Base-by-base conservation (phyloP, 192 early-diverging fungal genomes). In the Powellomyces hirtus region DNA sequence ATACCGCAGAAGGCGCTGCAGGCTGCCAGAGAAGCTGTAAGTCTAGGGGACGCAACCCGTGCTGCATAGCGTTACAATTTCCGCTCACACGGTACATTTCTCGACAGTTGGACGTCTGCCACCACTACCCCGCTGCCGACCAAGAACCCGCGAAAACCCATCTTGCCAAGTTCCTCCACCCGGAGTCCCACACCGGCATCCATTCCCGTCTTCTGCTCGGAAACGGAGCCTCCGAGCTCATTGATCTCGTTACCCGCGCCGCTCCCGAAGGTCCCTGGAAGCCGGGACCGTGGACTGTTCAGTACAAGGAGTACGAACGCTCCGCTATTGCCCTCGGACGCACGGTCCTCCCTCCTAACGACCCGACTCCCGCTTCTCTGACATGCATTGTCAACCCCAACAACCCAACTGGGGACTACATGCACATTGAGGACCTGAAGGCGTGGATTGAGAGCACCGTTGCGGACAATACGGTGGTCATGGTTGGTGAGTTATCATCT, bases 61-160 rank as follows among this genome's bases (percentile, higher is more conserved):
- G 18, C 10, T 18, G 18, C 10, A 18, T 42, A 42, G 40, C 40
- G 18, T 42, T 42, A 18, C 40, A 18, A 42, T 11, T 18, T 42
- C 40, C 10, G 8, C 40, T 42, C 10, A 42, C 40, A 42, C 59
- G 20, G 29, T 2, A 24, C 46, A 1, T 13, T 36, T 11, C 27
- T 33, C 1, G 7, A 36, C 42, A 69, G 67, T 62, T 72, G 30
- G 79, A 81, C 36, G 84, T 84, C 46, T 84, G 89, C 75, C 89
- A 92, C 74, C 93, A 95, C 78, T 95, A 95, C 72, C 93, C 93
- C 20, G 90, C 93, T 6, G 93, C 91, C 7, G 84, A 95, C 79
- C 93, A 95, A 71, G 93, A 95, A 76, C 93, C 93, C 31, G 91
- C 92, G 27, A 93, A 93, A 67, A 84, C 90, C 1, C 82, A 87